Base-by-base conservation (phyloP, 2,329 filamentous ascomycete genomes). In the Stachybotrys chlorohalonatus region DNA sequence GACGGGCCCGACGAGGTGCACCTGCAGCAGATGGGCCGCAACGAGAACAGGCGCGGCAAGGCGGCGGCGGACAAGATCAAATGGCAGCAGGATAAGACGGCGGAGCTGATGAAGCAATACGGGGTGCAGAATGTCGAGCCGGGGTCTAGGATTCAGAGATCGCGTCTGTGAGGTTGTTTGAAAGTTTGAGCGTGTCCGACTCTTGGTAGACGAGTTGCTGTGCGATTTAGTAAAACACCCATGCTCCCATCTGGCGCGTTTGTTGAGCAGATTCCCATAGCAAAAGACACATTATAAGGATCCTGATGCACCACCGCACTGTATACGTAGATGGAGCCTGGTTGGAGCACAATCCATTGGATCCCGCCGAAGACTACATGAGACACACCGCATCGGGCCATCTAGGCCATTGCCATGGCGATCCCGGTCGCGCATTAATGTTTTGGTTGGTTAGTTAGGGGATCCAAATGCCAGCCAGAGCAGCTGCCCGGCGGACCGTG, bases 1-100 rank as follows among this genome's bases (percentile, higher is more conserved):
- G 94, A 99, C 72, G 94, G 94, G 0, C 94, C 94, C 0, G 94
- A 99, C 73, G 94, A 99, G 82, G 94, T 97, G 57, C 94, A 95
- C 70, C 73, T 92, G 60, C 77, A 89, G 69, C 89, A 94, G 74
- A 77, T 94, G 75, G 89, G 89, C 15, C 78, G 80, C 62, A 90
- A 90, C 62, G 89, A 94, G 79, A 92, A 90, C 69, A 87, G 81
- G 71, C 80, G 82, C 60, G 85, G 83, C 55, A 68, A 73, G 59
- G 81, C 79, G 61, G 79, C 85, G 50, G 76, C 85, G 48, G 75
- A 78, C 57, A 80, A 80, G 66, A 84, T 91, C 55, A 72, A 78
- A 62, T 75, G 73, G 66, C 89, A 93, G 75, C 79, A 76, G 68
- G 72, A 77, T 64, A 85, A 80, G 75, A 81, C 85, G 15, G 81